Evolutionary conservation across 495 filamentous ascomycete genomes (phyloP), one percentile per base, ranked within the genome.

Genomic region (Penicillium coffeae): DNA sequence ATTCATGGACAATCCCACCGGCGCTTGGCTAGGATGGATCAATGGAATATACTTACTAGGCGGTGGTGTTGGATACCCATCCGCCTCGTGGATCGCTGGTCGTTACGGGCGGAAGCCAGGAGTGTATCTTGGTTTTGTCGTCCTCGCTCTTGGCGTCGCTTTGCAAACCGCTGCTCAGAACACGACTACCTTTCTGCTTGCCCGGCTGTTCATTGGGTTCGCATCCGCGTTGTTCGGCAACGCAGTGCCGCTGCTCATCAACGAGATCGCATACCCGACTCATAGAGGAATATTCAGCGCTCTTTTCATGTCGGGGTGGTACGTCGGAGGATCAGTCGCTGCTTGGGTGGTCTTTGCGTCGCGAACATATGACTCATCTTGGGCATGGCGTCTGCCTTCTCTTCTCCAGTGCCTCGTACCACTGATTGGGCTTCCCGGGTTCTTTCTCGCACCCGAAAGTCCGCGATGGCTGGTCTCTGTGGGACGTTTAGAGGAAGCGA

Each of bases 301-400:
- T 15, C 65, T 84, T n/a, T 86, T 82, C 63, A 84, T 84, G 70
- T 80, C 71, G 38, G 67, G 78, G 38, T 85, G 77, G 75, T 82
- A 84, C 62, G 68, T 78, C 21, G 83, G 84, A 21, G 77, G 76
- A 36, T 66, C 77, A n/a, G 51, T 67, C 52, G 63, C 61, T 0
- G 60, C 54, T 0, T 65, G 54, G 57, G 40, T 65, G 6, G 55
- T 51, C 0, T 66, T 65, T 20, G 63, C 41, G 1, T 52, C 62
- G 0, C 59, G 63, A n/a, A 58, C 50, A 19, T 62, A 69, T 33
- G 15, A 42, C 2, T 68, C 51, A 22, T 58, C 65, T 36, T 79
- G 76, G 76, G 57, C 68, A 7, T 80, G 76, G 76, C 62, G 76
- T 9, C 41, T 74, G 4, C 73, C 73, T 0, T 64, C 70, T 8